A percentile compares a stretch with the other conserved stretches of the same genome.
These are phyloP conservation scores for Arctostaphylos glauca DNA, from an alignment of 148 eudicot genomes.

Conservation along the genomic window DNA sequence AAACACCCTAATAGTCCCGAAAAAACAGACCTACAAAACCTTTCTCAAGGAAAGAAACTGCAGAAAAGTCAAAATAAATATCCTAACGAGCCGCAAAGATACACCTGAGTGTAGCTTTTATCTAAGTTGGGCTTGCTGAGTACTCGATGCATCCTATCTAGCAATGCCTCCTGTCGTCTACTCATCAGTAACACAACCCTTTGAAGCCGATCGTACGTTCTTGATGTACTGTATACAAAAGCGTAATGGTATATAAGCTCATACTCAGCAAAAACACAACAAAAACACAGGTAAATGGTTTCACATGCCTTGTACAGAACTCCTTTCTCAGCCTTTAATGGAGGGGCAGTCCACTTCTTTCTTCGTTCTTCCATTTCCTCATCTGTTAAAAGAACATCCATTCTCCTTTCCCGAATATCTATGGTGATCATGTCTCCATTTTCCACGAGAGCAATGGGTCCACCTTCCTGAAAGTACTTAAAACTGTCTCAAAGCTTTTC, in stretches of 20 bases:
- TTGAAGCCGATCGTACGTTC: slow-evolving; percentile 78
- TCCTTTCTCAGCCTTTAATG: slow-evolving; percentile 71
- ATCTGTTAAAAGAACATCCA: slow-evolving; percentile 72
- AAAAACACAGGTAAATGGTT: neutral
- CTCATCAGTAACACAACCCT: slow-evolving; percentile 87
- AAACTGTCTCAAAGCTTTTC: neutral
- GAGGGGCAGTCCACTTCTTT: slow-evolving; percentile 70
- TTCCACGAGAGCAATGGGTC: slow-evolving; percentile 80
- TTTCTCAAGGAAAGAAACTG: neutral
- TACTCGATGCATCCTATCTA: slow-evolving; percentile 15
- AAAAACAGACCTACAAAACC: neutral
- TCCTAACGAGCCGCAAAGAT: slow-evolving; percentile 5
- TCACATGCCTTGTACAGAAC: slow-evolving; percentile 76
- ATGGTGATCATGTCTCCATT: slow-evolving; percentile 78
- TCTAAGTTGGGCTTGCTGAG: neutral
- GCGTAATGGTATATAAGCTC: too few relatives aligned
- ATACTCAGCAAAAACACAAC: neutral
- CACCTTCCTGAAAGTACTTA: slow-evolving; percentile 68
- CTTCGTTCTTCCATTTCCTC: slow-evolving; percentile 61
- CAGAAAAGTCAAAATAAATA: neutral
- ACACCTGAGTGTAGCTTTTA: neutral
- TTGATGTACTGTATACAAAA: slow-evolving; percentile 59
- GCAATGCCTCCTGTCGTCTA: slow-evolving; percentile 20
- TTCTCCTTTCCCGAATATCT: slow-evolving; percentile 65
- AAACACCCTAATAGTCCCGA: neutral